These are phyloP conservation scores for Phragmites australis DNA, from an alignment of 176 grass and related monocot species.

Conservation along the genomic window DNA sequence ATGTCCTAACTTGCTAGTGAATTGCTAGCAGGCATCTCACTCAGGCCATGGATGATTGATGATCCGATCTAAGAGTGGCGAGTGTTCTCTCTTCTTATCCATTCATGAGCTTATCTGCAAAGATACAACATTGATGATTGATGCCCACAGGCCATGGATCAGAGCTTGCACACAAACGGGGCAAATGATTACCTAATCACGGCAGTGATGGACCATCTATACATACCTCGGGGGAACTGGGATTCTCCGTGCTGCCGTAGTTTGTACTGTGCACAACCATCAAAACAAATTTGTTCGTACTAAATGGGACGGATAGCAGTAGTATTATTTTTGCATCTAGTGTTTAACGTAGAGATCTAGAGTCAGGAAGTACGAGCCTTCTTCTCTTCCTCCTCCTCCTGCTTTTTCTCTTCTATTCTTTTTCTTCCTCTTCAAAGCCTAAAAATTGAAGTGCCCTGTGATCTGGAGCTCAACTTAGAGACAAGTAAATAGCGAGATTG, in stretches of 20 bases:
- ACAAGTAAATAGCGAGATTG: background rate
- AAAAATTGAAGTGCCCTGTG: no score
- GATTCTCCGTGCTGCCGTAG: background rate
- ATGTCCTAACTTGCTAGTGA: background rate
- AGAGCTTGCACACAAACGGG: conserved; percentile 14
- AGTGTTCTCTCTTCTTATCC: conserved; percentile 24
- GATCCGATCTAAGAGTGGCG: no score
- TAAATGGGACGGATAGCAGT: no score
- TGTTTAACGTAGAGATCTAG: no score
- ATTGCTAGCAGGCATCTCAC: background rate
- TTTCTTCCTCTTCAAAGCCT: no score
- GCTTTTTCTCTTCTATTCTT: no score
- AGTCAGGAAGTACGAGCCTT: no score
- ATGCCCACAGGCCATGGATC: background rate
- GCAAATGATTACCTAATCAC: conserved; percentile 17
- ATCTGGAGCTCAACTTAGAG: background rate
- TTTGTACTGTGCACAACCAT: background rate
- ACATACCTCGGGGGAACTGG: background rate
- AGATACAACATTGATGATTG: background rate
- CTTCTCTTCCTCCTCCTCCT: no score
- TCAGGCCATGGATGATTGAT: background rate
- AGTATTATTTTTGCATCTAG: no score
- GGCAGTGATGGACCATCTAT: conserved; percentile 2
- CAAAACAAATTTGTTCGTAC: no score
- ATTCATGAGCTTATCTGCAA: conserved; percentile 24